Conservation (phyloP, 441 rosid species). For the Dalechampia spathulata region DNA sequence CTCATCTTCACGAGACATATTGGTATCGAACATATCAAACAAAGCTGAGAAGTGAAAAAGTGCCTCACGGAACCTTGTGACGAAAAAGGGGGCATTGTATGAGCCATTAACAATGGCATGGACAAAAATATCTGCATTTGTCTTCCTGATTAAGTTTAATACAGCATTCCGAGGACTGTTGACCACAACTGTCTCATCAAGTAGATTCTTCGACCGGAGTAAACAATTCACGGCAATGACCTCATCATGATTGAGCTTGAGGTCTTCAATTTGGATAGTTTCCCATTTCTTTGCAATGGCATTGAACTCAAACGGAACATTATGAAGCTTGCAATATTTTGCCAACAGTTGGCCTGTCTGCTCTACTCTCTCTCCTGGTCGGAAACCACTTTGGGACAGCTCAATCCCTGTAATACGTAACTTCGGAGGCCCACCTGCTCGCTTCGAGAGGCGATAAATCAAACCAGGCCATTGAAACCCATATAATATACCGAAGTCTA, state of each 20-base stretch:
- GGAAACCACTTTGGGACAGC: conserved; percentile 45
- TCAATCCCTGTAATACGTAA: conserved; percentile 59
- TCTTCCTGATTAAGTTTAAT: conserved; percentile 55
- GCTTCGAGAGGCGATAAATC: conserved; percentile 32
- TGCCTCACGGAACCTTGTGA: conserved; percentile 79
- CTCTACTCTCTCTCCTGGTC: conserved; percentile 52
- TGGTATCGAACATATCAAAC: conserved; percentile 83
- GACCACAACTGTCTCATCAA: conserved; percentile 62
- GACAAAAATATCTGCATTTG: conserved; percentile 60
- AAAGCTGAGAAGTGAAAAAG: conserved; percentile 82
- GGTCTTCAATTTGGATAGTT: conserved; percentile 52
- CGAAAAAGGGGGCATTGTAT: conserved; percentile 79
- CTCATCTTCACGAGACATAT: conserved; percentile 57
- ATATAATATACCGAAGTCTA: conserved; percentile 69
- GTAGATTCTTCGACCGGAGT: conserved; percentile 63
- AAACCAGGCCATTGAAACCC: conserved; percentile 63
- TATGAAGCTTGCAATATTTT: conserved; percentile 38
- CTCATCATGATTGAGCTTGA: conserved; percentile 53
- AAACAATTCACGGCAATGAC: conserved; percentile 50
- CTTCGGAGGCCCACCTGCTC: conserved; percentile 46
- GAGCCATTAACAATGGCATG: conserved; percentile 65
- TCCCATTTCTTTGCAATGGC: conserved; percentile 60
- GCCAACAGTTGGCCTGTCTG: conserved; percentile 53
- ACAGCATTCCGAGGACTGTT: conserved; percentile 57
- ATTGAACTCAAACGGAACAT: conserved; percentile 49